Percentiles rank a stretch among this genome's conserved stretches.
Conservation (phyloP, 805 yeast species). For the Pichia paraexigua region DNA sequence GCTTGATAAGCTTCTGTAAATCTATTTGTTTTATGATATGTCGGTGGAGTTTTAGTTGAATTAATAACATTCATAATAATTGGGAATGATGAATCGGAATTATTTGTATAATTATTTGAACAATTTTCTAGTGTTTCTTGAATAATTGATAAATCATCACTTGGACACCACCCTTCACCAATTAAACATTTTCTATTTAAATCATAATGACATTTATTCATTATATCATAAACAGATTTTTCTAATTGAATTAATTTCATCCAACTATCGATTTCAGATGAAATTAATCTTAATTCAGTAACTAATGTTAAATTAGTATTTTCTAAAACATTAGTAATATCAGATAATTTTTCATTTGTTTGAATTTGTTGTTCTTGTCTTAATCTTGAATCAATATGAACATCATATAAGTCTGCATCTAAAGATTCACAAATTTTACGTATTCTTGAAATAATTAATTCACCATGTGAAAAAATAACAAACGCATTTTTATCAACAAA, state of each 20-base stretch:
- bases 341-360: slow-evolving; percentile 45
- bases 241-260: slow-evolving; percentile 47
- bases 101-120: slow-evolving; percentile 20
- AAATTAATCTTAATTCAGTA: slow-evolving; percentile 58
- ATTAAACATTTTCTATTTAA: slow-evolving; percentile 55
- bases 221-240: slow-evolving; percentile 46
- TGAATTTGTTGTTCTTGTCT: slow-evolving; percentile 33
- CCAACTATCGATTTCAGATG: slow-evolving; percentile 56
- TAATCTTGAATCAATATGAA: slow-evolving; percentile 36
- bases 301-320: slow-evolving; percentile 45
- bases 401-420: slow-evolving; percentile 69
- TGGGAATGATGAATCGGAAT: slow-evolving; percentile 19
- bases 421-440: slow-evolving; percentile 81
- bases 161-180: slow-evolving; percentile 73
- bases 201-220: slow-evolving; percentile 65
- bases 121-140: slow-evolving; percentile 37
- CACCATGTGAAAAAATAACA: slow-evolving; percentile 88
- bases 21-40: slow-evolving; percentile 89
- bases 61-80: slow-evolving; percentile 44
- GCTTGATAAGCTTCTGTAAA: slow-evolving; percentile 89
- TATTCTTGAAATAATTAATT: slow-evolving; percentile 60
- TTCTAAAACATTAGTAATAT: slow-evolving; percentile 41
- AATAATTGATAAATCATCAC: slow-evolving; percentile 40
- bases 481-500: slow-evolving; percentile 71
- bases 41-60: slow-evolving; percentile 87